Evolutionary conservation across 495 filamentous ascomycete species (phyloP).

Genomic region (Articulospora tetracladia): DNA sequence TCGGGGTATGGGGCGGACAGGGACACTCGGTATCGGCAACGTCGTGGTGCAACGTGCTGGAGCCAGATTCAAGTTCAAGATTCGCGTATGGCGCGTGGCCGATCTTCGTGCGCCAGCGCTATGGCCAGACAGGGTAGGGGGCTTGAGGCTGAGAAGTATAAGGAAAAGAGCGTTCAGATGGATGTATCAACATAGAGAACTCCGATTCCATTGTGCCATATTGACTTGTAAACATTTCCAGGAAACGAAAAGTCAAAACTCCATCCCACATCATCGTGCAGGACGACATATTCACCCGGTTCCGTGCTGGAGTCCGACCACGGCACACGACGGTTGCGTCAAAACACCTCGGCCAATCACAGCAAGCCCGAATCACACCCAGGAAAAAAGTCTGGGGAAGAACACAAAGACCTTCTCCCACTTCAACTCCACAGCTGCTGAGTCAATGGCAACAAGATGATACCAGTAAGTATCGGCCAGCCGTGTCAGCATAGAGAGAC

Average conservation of each 20-base stretch:
- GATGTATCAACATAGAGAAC: not conserved
- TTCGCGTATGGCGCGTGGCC: too few species aligned
- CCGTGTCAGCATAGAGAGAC: not conserved
- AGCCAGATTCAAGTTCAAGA: too few species aligned
- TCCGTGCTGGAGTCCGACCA: not conserved
- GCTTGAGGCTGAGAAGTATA: not conserved
- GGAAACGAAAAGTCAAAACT: too few species aligned
- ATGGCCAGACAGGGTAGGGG: too few species aligned
- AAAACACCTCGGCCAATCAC: constrained; percentile 4
- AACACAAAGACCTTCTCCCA: not conserved
- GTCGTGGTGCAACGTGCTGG: too few species aligned
- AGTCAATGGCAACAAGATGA: constrained; percentile 22
- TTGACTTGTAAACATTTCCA: too few species aligned
- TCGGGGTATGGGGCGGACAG: too few species aligned
- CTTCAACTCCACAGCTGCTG: not conserved
- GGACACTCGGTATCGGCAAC: too few species aligned
- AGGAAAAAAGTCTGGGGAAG: constrained; percentile 18
- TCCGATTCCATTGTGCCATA: too few species aligned
- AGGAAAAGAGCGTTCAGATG: not conserved
- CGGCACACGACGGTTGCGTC: not conserved
- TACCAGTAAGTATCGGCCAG: constrained; percentile 17
- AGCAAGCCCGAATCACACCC: not conserved
- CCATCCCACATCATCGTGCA: not conserved
- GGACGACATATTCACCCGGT: not conserved
- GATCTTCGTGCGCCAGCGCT: too few species aligned